Base-by-base conservation (phyloP, 805 yeast species). In the Zygosaccharomyces rouxii region DNA sequence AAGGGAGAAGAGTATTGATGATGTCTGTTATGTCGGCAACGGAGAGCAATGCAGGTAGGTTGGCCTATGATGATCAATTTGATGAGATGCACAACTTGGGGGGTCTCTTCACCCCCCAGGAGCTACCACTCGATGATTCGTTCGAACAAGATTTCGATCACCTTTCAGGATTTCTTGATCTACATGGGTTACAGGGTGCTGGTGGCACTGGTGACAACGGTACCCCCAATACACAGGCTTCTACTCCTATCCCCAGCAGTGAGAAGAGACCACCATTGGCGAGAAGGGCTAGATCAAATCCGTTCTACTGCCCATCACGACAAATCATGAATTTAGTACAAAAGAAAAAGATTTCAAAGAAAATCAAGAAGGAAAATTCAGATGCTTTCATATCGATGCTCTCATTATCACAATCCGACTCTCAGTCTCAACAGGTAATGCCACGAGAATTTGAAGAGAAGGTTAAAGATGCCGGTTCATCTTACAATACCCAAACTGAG, bases 261-360 rank as follows among this genome's bases (percentile, higher is more conserved):
- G 7, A 29, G 7, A 22, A 21, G 44, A 42, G 41, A 29, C 51
- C 45, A 38, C 55, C 58, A 2, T 29, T 43, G 39, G 40, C 50
- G 11, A 31, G 38, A 19, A 46, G 53, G 9, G 48, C 55, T 21
- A 53, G 47, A 38, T 53, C 57, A 18, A 55, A 55, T 33, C 59
- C 59, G 4, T 55, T 55, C 38, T 55, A 55, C 39, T 38, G 52
- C 29, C 59, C 59, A 2, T 53, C 59, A 25, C 49, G 48, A 38
- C 55, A 55, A 43, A 53, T 55, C 23, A 44, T 42, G 28, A 55
- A 55, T 23, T 47, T 55, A 46, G 54, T 55, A 14, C 46, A 48
- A 39, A 51, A 51, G 33, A 47, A 44, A 31, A 47, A 46, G 44
- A 42, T 29, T 19, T 19, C 47, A n/a, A 47, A 46, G 28, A 19